phyloP scores from a whole-genome alignment of 73 alveolate species.

The Paramecium sexaurelia region DNA sequence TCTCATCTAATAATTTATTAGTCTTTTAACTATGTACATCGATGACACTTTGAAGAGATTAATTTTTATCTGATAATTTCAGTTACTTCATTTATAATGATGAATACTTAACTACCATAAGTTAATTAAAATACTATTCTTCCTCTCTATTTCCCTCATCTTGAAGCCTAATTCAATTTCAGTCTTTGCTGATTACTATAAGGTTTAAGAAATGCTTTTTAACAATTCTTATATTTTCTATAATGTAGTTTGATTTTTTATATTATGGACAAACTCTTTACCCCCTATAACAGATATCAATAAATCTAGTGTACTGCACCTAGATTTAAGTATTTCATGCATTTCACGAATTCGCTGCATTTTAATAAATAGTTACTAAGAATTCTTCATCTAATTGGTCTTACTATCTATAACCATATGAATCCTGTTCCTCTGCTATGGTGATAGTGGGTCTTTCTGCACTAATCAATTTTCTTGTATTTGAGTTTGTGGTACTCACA shows the following conservation, averaged over 20 bases:
- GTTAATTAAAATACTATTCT: conserved; percentile 35
- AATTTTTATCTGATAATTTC: conserved; percentile 57
- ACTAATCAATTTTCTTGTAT: conserved; percentile 35
- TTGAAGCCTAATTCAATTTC: conserved; percentile 68
- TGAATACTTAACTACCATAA: conserved; percentile 38
- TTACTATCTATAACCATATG: background rate
- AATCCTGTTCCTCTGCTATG: conserved; percentile 25
- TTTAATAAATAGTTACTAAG: background rate
- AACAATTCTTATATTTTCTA: conserved; percentile 51
- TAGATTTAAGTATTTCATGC: background rate
- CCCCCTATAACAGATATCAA: conserved; percentile 16
- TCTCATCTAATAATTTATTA: conserved; percentile 56
- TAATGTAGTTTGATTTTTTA: conserved; percentile 50
- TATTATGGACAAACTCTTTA: conserved; percentile 26
- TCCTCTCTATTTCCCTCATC: conserved; percentile 65
- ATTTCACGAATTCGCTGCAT: conserved; percentile 10
- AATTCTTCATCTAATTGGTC: conserved; percentile 1
- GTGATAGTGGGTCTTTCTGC: conserved; percentile 31
- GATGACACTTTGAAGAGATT: conserved; percentile 44
- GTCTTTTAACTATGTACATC: conserved; percentile 50
- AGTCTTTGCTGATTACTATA: conserved; percentile 54
- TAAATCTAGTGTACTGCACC: background rate
- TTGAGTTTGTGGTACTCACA: conserved; percentile 33
- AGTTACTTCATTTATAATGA: conserved; percentile 19
- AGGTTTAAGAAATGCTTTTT: conserved; percentile 40